Evolutionary conservation across 192 early-diverging fungal genomes (phyloP), one percentile per base, ranked within the genome.

Genomic region (Irineochytrium annulatum): DNA sequence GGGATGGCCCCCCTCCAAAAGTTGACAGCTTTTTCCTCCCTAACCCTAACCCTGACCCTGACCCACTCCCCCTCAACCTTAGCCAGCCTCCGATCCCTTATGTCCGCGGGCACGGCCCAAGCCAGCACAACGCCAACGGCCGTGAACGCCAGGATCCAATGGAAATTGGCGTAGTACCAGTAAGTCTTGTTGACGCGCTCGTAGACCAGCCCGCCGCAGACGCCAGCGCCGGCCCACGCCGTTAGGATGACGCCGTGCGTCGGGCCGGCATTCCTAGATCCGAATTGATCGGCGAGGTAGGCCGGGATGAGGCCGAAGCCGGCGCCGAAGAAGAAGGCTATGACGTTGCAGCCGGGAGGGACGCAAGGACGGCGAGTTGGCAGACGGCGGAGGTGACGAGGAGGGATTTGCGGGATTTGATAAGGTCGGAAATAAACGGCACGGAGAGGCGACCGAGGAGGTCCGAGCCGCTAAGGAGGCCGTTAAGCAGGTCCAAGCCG

Each of bases 261-360:
- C 0, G 83, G 76, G 1, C 84, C 79, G 65, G 85, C 82, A 68
- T 90, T 90, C 26, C 81, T 72, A 13, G 83, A 78, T 20, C 86
- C 85, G 69, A 90, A 90, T 82, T 86, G 84, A 55, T 90, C 88
- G 6, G 85, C 78, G 31, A 90, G 62, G 61, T 85, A 86, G 13
- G 86, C 86, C 1, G 86, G 85, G 55, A 90, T 86, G 57, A 85
- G 77, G 22, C 86, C 85, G 34, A 90, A 87, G 13, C 88, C 88
- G 22, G 81, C 85, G 19, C 88, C 88, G 52, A 87, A 90, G 71
- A 80, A 86, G 3, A 81, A 57, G 0, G 86, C 84, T 29, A 86
- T 77, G 44, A 80, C 39, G 77, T 78, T 24, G 79, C 56, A 20
- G 60, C 60, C 6, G 84, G 73, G 2, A 90, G 65, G 17, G 79